Conservation (phyloP, 495 filamentous ascomycete genomes). For the Thozetella sp. region DNA sequence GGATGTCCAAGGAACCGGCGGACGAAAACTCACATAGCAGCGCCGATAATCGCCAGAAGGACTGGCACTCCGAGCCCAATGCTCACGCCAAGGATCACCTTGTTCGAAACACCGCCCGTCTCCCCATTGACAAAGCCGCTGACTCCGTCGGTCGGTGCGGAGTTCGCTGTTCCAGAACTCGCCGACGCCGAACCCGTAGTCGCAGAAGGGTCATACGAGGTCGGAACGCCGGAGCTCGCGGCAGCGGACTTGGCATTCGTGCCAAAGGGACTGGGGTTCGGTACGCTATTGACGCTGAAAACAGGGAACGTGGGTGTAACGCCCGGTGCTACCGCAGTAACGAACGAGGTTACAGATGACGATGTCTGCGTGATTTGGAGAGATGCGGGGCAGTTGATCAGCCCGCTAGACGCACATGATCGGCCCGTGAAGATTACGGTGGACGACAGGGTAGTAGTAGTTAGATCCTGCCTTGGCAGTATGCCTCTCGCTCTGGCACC, state of each 20-base stretch:
- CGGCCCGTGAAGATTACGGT: constrained; percentile 33
- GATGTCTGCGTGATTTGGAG: constrained; percentile 35
- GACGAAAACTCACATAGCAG: too few species aligned
- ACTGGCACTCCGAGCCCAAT: neutral
- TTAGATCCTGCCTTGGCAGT: constrained; percentile 20
- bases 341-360: constrained; percentile 23
- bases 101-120: neutral
- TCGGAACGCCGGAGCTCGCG: constrained; percentile 16
- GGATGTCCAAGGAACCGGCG: too few species aligned
- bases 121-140: neutral
- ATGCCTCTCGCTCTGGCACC: constrained; percentile 21
- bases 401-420: constrained; percentile 33
- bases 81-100: neutral
- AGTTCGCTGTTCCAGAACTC: neutral
- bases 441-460: constrained; percentile 30
- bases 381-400: constrained; percentile 39
- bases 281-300: constrained; percentile 20
- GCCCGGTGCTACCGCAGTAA: constrained; percentile 35
- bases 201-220: neutral
- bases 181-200: neutral
- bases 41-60: neutral
- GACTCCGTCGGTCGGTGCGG: neutral
- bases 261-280: constrained; percentile 36
- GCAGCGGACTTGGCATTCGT: constrained; percentile 21
- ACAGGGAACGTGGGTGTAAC: constrained; percentile 31